Evolutionary conservation across 352 stramenopile genomes (phyloP), one percentile per base, ranked within the genome.

Genomic region (Pythium chondricola): DNA sequence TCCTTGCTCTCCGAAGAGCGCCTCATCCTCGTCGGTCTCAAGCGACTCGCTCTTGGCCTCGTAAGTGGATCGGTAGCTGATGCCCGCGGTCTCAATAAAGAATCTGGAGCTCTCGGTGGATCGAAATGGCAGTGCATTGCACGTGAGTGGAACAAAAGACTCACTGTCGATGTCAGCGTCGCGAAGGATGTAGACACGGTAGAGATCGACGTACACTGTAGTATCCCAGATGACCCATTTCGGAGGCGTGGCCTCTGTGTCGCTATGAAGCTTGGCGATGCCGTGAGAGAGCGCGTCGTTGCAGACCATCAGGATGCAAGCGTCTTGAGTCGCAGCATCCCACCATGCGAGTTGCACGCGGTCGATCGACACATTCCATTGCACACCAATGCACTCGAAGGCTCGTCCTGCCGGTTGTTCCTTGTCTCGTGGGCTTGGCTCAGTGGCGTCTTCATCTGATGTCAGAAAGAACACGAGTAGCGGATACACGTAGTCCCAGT

Each of bases 401-500:
- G 24, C 30, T 6, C 40, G 40, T 17, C 27, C 20, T 24, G 27
- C 16, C 35, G 26, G 24, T 21, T 50, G 6, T 13, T 50, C 43
- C 3, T 36, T 17, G 13, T 44, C 29, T n/a, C n/a, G n/a, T n/a
- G n/a, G n/a, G n/a, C n/a, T n/a, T n/a, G n/a, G n/a, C 18, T 48
- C 25, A 21, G 32, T 43, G 8, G 62, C 46, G 14, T 67, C 56
- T 6, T 82, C 66, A 10, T 75, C 60, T 20, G 76, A 63, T 0
- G 72, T 81, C 13, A 63, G 30, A 25, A 86, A 56, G 38, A 61
- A 69, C 2, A 85, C 66, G 0, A 90, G 51, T 21, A 80, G 67
- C 2, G 78, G 78, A 41, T 83, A 83, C 13, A 88, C 62, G 44
- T 71, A 79, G 36, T 90, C 78, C 78, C 78, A 90, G 30, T 86